These are phyloP conservation scores for Hibiscus mutabilis DNA, from an alignment of 345 rosid species.

Conservation along the genomic window DNA sequence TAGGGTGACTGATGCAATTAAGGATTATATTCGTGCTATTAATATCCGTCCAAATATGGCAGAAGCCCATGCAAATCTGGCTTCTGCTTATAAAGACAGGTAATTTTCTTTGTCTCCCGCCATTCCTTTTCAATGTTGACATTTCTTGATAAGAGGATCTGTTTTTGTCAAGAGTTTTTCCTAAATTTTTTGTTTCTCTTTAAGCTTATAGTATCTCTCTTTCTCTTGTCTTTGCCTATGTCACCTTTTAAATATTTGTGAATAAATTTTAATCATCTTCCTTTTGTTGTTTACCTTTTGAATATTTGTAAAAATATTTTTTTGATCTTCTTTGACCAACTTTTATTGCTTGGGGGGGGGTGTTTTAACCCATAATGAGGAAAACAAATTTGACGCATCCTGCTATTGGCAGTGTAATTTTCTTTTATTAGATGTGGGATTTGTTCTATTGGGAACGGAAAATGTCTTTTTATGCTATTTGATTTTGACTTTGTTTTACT, in stretches of 20 bases:
- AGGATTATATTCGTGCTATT: conserved; percentile 84
- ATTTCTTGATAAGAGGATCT: background rate
- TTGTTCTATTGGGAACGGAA: background rate
- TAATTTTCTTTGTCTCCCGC: conserved; percentile 15
- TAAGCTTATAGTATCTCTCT: background rate
- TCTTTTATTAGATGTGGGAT: background rate
- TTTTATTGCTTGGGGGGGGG: background rate
- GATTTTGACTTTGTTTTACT: background rate
- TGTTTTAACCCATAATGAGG: background rate
- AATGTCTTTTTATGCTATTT: background rate
- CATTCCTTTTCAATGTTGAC: background rate
- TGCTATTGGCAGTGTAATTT: background rate
- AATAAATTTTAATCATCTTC: no score
- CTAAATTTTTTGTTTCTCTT: no score
- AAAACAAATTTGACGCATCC: background rate
- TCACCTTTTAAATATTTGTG: background rate
- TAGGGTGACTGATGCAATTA: conserved; percentile 94
- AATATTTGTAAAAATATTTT: background rate
- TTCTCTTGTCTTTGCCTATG: background rate
- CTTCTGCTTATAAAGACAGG: conserved; percentile 99
- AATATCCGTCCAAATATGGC: conserved; percentile 86
- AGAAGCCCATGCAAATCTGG: conserved; percentile 99
- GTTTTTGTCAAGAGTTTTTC: no score
- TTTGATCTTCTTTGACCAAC: background rate
- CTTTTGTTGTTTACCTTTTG: background rate